Evolutionary conservation across 257 asterid genomes (phyloP).

Genomic region (Catharanthus roseus): DNA sequence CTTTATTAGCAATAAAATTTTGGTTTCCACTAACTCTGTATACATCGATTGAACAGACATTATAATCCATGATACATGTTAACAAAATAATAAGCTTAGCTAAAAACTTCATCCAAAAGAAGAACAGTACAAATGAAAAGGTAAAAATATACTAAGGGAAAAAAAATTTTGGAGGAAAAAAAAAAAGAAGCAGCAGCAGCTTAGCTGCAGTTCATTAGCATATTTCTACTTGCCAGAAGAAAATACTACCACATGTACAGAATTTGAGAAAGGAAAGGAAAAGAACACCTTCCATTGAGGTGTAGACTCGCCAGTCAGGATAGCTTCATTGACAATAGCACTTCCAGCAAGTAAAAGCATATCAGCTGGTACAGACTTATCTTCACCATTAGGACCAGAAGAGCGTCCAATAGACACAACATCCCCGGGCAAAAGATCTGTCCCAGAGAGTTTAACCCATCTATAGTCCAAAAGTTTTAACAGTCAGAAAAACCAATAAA

Average conservation of each 20-base stretch:
- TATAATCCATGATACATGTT: not conserved
- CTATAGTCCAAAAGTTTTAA: slow-evolving; percentile 33
- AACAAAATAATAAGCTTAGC: not conserved
- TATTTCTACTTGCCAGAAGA: not conserved
- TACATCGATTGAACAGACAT: not conserved
- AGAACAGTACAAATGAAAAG: not conserved
- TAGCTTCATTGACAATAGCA: slow-evolving; percentile 97
- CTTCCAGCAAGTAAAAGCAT: slow-evolving; percentile 98
- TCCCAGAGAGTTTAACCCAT: slow-evolving; percentile 91
- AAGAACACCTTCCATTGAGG: slow-evolving; percentile 94
- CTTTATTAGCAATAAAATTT: not conserved
- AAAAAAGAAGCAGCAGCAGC: not conserved
- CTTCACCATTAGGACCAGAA: slow-evolving; percentile 75
- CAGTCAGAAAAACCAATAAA: slow-evolving; percentile 16
- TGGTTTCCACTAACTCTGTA: not conserved
- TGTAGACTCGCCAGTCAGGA: slow-evolving; percentile 95
- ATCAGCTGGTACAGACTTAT: slow-evolving; percentile 95
- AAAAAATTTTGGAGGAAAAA: too few relatives aligned
- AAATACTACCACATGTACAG: not conserved
- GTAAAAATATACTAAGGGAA: too few relatives aligned
- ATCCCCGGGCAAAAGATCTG: slow-evolving; percentile 95
- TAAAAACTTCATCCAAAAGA: not conserved
- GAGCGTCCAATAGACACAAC: slow-evolving; percentile 97
- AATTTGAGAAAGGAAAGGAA: not conserved
- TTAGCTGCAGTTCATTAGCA: not conserved